Conservation (phyloP, 1,139 yeast species). For the Diutina rugosa region DNA sequence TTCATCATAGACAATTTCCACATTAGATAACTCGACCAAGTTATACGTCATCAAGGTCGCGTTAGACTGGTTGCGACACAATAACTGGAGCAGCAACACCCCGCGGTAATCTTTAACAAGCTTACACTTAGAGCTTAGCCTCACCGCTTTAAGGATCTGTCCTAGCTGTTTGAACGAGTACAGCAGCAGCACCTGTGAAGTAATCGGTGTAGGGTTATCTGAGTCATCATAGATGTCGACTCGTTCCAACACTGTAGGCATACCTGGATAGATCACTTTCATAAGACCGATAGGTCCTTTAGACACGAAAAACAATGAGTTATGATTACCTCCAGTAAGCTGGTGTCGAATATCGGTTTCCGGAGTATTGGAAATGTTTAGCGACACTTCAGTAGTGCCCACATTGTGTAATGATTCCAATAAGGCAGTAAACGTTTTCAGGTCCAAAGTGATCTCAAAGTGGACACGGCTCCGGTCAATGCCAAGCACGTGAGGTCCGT, state of each 20-base stretch:
- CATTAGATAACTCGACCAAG: constrained; percentile 28
- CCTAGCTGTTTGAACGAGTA: constrained; percentile 42
- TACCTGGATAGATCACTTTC: constrained; percentile 56
- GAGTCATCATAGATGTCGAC: constrained; percentile 11
- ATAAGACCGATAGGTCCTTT: constrained; percentile 59
- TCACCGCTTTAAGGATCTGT: constrained; percentile 40
- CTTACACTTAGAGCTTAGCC: constrained; percentile 46
- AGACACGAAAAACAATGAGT: constrained; percentile 39
- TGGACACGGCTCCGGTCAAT: constrained; percentile 38
- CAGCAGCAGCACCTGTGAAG: constrained; percentile 15
- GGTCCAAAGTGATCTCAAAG: constrained; percentile 55
- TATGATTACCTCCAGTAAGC: constrained; percentile 11
- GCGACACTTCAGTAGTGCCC: constrained; percentile 44
- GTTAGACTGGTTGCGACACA: constrained; percentile 21
- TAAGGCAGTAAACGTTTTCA: constrained; percentile 51
- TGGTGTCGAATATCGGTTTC: constrained; percentile 4
- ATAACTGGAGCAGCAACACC: constrained; percentile 32
- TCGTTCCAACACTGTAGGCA: constrained; percentile 45
- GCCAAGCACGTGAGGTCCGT: constrained; percentile 13
- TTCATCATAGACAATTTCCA: background rate
- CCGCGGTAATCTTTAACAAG: constrained; percentile 47
- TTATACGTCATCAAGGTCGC: constrained; percentile 46
- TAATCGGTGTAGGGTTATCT: constrained; percentile 3
- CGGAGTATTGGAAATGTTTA: constrained; percentile 23
- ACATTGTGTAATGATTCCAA: constrained; percentile 58